Conservation (phyloP, 192 early-diverging fungal genomes). For the Funneliformis mosseae region DNA sequence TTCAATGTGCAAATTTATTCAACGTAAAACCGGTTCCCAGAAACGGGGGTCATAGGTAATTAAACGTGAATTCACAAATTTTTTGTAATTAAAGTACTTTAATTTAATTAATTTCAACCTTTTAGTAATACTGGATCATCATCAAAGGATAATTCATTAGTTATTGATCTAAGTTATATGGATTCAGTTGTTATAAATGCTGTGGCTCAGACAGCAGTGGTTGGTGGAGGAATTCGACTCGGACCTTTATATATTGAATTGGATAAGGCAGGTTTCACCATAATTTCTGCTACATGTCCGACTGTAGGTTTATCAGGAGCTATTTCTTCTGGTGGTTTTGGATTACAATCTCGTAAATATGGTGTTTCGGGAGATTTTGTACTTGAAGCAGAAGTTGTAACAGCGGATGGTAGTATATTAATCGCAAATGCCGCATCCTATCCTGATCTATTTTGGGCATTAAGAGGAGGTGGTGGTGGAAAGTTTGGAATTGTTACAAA, state of each 20-base stretch:
- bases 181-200: slow-evolving; percentile 28
- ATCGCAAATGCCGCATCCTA: slow-evolving; percentile 45
- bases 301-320: slow-evolving; percentile 56
- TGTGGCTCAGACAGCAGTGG: slow-evolving; percentile 32
- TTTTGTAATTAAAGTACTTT: background rate
- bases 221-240: slow-evolving; percentile 53
- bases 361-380: slow-evolving; percentile 56
- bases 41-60: slow-evolving; percentile 32
- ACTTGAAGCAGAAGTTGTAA: slow-evolving; percentile 55
- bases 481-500: slow-evolving; percentile 44
- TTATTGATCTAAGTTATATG: slow-evolving; percentile 53
- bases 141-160: slow-evolving; percentile 41
- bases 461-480: slow-evolving; percentile 59
- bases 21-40: background rate
- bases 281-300: slow-evolving; percentile 50
- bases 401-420: slow-evolving; percentile 46
- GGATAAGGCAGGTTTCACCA: slow-evolving; percentile 37
- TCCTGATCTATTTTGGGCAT: slow-evolving; percentile 59
- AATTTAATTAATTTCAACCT: background rate
- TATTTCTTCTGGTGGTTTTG: slow-evolving; percentile 53
- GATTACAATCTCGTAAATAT: slow-evolving; percentile 47
- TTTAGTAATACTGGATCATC: slow-evolving; percentile 11
- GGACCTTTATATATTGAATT: slow-evolving; percentile 52
- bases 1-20: slow-evolving; percentile 8
- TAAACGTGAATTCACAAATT: background rate